Base-by-base conservation (phyloP, 805 yeast species). In the Saccharomycopsis selenospora region DNA sequence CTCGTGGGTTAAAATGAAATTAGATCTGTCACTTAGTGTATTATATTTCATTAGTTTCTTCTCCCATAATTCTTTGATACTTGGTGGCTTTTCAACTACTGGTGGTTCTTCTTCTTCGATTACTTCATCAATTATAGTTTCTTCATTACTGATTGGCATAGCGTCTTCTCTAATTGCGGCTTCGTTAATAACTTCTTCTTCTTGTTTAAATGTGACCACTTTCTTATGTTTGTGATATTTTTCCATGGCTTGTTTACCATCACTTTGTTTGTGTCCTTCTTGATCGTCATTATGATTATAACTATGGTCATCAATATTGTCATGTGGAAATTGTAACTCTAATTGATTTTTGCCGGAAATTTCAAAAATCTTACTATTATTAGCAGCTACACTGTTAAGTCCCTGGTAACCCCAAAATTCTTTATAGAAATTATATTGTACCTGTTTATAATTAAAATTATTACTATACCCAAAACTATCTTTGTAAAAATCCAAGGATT, bases 401-500 rank as follows among this genome's bases (percentile, higher is more conserved):
- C 30, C 30, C 18, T 8, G 20, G n/a, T 45, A 45, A 5, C 52
- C 52, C 46, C 49, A 42, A 20, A 45, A 45, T 13, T 46, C 51
- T 14, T 27, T 20, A 22, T 46, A 49, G 24, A 46, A 46, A 13
- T 33, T 24, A 27, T 17, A 25, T 14, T 42, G 49, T 4, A 42
- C 38, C 29, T 30, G 46, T 36, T 41, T 49, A 33, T 41, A 46
- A 18, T 46, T 49, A 42, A 28, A 49, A 26, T 46, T 47, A 25
- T 18, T 38, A 27, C 48, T 40, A 27, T 50, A 48, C n/a, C 48
- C 51, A 28, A 42, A 47, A 5, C 41, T 11, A 40, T 50, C 53
- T 24, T 50, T 50, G 45, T 50, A 50, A 40, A 50, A 50, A 18
- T 48, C 49, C 22, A 50, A 30, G 5, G 20, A 22, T 10, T 38